Evolutionary conservation across 352 stramenopile genomes (phyloP).

Genomic region (Phytophthora sp.): DNA sequence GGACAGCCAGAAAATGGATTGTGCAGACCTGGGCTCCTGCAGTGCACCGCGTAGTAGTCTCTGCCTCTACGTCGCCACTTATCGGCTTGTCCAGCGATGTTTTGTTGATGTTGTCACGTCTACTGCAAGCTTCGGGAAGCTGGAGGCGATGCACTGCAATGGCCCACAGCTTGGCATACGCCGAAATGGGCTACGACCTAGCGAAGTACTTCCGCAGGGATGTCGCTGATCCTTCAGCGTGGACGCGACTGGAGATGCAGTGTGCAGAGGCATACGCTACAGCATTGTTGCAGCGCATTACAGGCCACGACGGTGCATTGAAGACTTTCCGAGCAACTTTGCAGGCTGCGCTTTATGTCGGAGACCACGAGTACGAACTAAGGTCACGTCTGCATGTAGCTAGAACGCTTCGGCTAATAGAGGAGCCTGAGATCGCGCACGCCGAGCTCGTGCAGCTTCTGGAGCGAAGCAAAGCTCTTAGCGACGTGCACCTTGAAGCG

Average conservation of each 20-base stretch:
- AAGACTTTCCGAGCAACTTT: conserved; percentile 56
- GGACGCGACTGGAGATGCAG: conserved; percentile 50
- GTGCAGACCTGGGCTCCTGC: conserved; percentile 32
- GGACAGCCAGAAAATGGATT: conserved; percentile 45
- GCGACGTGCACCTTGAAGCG: conserved; percentile 50
- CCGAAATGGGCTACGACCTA: conserved; percentile 55
- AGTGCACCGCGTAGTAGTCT: conserved; percentile 15
- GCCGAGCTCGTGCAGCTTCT: conserved; percentile 52
- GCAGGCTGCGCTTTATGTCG: conserved; percentile 38
- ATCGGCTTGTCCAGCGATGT: conserved; percentile 44
- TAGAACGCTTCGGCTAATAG: conserved; percentile 39
- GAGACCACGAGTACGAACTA: conserved; percentile 54
- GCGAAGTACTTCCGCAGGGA: conserved; percentile 36
- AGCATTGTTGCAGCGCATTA: conserved; percentile 42
- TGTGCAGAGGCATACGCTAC: conserved; percentile 49
- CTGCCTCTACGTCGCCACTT: conserved; percentile 14
- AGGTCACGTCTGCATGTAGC: conserved; percentile 48
- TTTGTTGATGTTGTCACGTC: conserved; percentile 47
- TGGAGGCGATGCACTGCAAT: conserved; percentile 56
- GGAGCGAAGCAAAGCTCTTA: conserved; percentile 40
- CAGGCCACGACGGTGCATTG: conserved; percentile 47
- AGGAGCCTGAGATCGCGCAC: conserved; percentile 47
- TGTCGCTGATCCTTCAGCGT: conserved; percentile 1
- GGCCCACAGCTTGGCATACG: conserved; percentile 41
- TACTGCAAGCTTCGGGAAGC: conserved; percentile 50